These are phyloP conservation scores for Globisporangium alternatum DNA, from an alignment of 352 stramenopile species.

Conservation along the genomic window DNA sequence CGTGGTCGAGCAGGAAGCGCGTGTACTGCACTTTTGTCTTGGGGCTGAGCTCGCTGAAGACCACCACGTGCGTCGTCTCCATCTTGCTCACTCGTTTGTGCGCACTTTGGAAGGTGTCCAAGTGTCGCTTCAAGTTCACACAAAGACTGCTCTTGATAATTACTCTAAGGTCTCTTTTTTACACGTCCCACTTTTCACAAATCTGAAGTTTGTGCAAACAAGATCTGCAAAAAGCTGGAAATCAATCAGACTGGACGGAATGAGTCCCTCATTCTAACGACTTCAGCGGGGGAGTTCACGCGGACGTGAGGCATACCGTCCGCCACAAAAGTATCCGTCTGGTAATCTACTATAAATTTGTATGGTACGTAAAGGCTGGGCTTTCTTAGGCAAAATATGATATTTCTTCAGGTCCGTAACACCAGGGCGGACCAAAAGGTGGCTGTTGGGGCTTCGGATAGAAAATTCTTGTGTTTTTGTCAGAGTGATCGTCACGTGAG, in stretches of 20 bases:
- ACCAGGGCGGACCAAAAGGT: not conserved
- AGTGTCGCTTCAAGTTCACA: not conserved
- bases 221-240: not conserved
- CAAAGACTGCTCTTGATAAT: not conserved
- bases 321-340: too few species aligned
- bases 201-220: slow-evolving; percentile 19
- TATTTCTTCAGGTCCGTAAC: too few species aligned
- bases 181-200: too few species aligned
- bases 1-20: slow-evolving; percentile 61
- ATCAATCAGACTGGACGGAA: not conserved
- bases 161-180: too few species aligned
- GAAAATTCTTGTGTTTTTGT: slow-evolving; percentile 45
- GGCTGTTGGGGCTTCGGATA: not conserved
- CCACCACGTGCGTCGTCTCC: slow-evolving; percentile 38
- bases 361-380: too few species aligned
- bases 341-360: too few species aligned
- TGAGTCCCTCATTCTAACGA: not conserved
- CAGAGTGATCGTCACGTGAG: slow-evolving; percentile 10
- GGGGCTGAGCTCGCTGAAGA: slow-evolving; percentile 65
- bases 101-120: too few species aligned
- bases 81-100: slow-evolving; percentile 4
- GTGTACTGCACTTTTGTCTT: slow-evolving; percentile 59
- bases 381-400: too few species aligned
- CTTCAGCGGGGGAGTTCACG: too few species aligned
- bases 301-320: too few species aligned